Evolutionary conservation across 2,329 filamentous ascomycete species (phyloP).

Genomic region (Tolypocladium endophyticum): DNA sequence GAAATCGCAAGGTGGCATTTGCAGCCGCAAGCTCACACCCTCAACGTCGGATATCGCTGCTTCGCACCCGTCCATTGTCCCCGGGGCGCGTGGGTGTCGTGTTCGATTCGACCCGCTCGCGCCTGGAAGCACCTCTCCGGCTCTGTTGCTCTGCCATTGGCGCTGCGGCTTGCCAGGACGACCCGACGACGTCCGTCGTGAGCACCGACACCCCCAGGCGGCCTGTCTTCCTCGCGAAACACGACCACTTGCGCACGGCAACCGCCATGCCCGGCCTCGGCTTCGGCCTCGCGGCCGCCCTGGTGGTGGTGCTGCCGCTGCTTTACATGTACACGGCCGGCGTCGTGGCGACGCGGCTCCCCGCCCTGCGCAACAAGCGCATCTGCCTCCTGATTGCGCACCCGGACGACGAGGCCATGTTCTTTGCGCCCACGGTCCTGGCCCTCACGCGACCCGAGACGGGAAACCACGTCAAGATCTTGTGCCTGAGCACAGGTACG

Average conservation of each 20-base stretch:
- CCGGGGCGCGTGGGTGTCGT: not conserved
- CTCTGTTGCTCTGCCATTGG: not conserved
- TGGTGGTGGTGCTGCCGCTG: constrained; percentile 27
- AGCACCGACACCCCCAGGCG: not conserved
- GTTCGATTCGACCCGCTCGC: not conserved
- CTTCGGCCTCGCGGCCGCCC: constrained; percentile 1
- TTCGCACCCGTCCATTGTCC: not conserved
- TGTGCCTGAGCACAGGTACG: constrained; percentile 77
- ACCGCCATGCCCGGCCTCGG: constrained; percentile 1
- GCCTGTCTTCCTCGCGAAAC: not conserved
- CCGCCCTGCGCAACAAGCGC: constrained; percentile 66
- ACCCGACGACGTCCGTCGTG: not conserved
- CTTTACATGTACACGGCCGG: constrained; percentile 42
- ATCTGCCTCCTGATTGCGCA: constrained; percentile 92
- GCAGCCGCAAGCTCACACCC: not conserved
- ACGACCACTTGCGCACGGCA: not conserved
- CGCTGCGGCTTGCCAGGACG: not conserved
- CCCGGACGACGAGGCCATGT: constrained; percentile 99
- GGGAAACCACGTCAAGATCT: constrained; percentile 86
- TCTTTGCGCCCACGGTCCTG: constrained; percentile 84
- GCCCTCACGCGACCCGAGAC: constrained; percentile 70
- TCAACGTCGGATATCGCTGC: not conserved
- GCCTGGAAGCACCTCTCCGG: not conserved
- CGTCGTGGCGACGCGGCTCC: constrained; percentile 42
- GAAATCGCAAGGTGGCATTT: constrained; percentile 9